Evolutionary conservation across 2,329 filamentous ascomycete species (phyloP).

Genomic region (Gaeumannomyces tritici): DNA sequence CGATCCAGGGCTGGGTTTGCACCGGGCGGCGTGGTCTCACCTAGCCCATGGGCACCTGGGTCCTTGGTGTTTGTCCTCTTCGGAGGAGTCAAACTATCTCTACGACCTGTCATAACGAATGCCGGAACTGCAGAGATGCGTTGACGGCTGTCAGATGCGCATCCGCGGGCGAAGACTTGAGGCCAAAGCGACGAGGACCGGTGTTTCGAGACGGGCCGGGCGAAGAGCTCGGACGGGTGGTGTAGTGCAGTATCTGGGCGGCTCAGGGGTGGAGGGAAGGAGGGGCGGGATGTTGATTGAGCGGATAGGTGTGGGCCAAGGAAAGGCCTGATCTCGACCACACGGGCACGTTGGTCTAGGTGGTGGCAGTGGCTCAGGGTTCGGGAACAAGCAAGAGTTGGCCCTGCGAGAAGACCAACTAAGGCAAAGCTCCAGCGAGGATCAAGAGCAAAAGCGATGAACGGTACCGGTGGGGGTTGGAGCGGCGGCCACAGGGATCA

Average conservation of each 20-base stretch:
- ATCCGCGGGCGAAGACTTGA: background rate
- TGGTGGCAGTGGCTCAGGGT: background rate
- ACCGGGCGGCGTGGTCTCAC: constrained; percentile 24
- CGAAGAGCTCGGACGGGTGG: background rate
- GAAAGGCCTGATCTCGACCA: background rate
- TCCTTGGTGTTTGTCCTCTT: constrained; percentile 34
- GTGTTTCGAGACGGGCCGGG: background rate
- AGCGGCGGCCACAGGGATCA: background rate
- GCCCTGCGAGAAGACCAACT: background rate
- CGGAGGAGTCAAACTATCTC: constrained; percentile 29
- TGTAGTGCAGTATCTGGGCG: background rate
- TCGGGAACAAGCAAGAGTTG: background rate
- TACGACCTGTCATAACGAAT: constrained; percentile 20
- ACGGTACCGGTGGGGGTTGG: background rate
- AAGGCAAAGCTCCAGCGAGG: background rate
- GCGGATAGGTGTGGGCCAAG: background rate
- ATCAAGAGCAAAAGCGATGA: background rate
- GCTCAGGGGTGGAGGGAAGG: background rate
- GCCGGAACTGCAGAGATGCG: background rate
- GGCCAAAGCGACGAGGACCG: background rate
- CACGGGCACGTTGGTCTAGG: background rate
- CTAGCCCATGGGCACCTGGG: constrained; percentile 50
- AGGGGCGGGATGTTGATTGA: background rate
- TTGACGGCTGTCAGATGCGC: background rate
- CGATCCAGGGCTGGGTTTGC: background rate